Evolutionary conservation across 2,329 filamentous ascomycete genomes (phyloP).

Genomic region (Fusarium tjaetaba): DNA sequence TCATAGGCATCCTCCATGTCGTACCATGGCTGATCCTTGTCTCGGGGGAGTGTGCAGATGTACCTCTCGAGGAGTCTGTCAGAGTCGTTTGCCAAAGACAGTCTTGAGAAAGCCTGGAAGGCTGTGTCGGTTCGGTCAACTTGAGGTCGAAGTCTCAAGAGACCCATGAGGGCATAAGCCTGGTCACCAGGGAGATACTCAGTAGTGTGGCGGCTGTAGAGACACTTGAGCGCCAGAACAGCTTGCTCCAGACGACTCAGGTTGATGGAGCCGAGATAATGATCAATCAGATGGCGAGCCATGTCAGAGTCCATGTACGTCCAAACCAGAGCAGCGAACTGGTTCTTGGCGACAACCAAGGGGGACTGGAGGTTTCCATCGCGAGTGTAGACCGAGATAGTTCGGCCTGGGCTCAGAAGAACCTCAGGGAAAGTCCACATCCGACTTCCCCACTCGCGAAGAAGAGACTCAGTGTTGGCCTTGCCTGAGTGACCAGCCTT

Average conservation of each 20-base stretch:
- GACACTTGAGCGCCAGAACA: conserved; percentile 45
- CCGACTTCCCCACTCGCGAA: conserved; percentile 43
- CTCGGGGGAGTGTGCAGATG: conserved; percentile 44
- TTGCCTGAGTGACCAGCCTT: conserved; percentile 14
- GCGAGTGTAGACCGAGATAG: conserved; percentile 40
- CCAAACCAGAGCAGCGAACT: conserved; percentile 48
- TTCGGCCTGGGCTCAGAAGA: conserved; percentile 40
- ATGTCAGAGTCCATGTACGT: conserved; percentile 40
- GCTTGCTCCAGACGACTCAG: conserved; percentile 49
- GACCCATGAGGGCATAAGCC: conserved; percentile 51
- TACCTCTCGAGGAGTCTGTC: conserved; percentile 49
- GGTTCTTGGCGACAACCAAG: conserved; percentile 44
- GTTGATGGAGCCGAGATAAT: conserved; percentile 47
- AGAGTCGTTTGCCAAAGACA: conserved; percentile 50
- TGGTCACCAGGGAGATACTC: conserved; percentile 45
- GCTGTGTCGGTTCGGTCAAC: conserved; percentile 47
- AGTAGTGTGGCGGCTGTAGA: conserved; percentile 42
- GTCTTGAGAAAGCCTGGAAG: conserved; percentile 51
- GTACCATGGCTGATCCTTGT: conserved; percentile 42
- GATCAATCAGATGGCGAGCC: conserved; percentile 48
- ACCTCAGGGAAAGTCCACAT: conserved; percentile 46
- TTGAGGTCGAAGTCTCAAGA: conserved; percentile 46
- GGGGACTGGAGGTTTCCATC: conserved; percentile 34
- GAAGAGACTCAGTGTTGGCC: conserved; percentile 34
- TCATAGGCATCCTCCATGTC: conserved; percentile 48